phyloP scores from a whole-genome alignment of 1,284 basidiomycete species.

The Papiliotrema fonsecae region DNA sequence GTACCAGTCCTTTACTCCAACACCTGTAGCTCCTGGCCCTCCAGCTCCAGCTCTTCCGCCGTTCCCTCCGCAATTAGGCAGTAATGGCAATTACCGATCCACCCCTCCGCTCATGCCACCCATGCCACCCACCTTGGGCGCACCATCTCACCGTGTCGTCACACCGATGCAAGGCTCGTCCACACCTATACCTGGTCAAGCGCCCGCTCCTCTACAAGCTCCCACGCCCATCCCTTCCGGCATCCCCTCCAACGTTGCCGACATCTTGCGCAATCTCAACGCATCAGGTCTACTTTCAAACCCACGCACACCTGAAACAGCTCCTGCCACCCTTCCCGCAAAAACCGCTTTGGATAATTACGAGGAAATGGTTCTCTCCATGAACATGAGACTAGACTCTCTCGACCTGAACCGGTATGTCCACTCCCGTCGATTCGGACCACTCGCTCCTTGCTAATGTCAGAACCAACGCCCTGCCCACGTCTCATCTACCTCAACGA shows the following conservation, averaged over 20 bases:
- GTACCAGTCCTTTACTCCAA: too few relatives aligned
- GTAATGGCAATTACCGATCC: too few relatives aligned
- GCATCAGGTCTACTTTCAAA: conserved; percentile 46
- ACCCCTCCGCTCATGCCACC: conserved; percentile 4
- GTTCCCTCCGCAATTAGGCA: conserved; percentile 7
- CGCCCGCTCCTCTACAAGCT: conserved; percentile 26
- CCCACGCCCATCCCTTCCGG: conserved; percentile 10
- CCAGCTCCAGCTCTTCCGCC: conserved; percentile 10
- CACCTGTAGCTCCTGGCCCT: background rate
- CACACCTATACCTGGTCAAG: conserved; percentile 10
- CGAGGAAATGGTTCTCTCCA: conserved; percentile 63
- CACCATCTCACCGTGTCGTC: background rate
- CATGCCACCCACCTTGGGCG: background rate
- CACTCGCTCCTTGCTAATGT: conserved; percentile 6
- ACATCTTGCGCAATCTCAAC: conserved; percentile 39
- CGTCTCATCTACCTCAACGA: conserved; percentile 68
- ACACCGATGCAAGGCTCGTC: background rate
- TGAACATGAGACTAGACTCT: conserved; percentile 64
- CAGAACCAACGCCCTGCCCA: conserved; percentile 66
- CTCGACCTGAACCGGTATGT: conserved; percentile 68
- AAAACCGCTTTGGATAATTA: conserved; percentile 59
- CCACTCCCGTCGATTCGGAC: background rate
- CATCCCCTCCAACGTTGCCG: conserved; percentile 34
- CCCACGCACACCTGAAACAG: conserved; percentile 51
- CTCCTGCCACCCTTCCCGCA: conserved; percentile 6